These are phyloP conservation scores for Taphrina communis DNA, from an alignment of 1,139 yeast genomes.

Conservation along the genomic window DNA sequence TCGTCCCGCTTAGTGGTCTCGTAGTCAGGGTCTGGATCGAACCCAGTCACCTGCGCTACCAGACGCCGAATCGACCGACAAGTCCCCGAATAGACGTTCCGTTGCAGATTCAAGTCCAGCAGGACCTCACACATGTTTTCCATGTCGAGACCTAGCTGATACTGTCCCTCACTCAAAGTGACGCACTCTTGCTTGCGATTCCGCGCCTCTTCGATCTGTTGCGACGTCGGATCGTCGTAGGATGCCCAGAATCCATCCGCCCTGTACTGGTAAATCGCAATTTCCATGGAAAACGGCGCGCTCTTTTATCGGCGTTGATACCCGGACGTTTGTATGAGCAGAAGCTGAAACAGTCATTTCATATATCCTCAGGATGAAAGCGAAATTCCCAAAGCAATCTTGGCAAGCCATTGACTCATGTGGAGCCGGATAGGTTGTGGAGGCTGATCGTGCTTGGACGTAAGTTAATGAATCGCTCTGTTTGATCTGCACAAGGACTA, in stretches of 20 bases:
- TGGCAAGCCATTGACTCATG: neutral
- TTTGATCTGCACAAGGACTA: too few species aligned
- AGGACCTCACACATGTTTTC: slow-evolving; percentile 13
- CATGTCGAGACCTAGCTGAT: neutral
- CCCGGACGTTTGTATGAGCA: too few species aligned
- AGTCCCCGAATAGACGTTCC: slow-evolving; percentile 20
- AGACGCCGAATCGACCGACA: slow-evolving; percentile 19
- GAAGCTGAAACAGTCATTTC: too few species aligned
- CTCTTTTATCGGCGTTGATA: too few species aligned
- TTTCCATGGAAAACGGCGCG: neutral
- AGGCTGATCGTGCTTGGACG: neutral
- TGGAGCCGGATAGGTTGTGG: neutral
- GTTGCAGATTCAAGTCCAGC: slow-evolving; percentile 13
- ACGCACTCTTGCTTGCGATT: neutral
- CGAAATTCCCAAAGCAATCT: neutral
- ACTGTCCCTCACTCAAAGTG: slow-evolving; percentile 23
- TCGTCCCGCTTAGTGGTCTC: slow-evolving; percentile 4
- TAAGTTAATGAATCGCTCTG: too few species aligned
- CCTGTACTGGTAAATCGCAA: slow-evolving; percentile 20
- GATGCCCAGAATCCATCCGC: slow-evolving; percentile 25
- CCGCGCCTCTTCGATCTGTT: slow-evolving; percentile 27
- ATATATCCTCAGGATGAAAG: too few species aligned
- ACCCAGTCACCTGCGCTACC: slow-evolving; percentile 2
- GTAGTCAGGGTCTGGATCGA: slow-evolving; percentile 23
- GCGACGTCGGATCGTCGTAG: slow-evolving; percentile 19